Conservation (phyloP, 73 alveolate genomes). For the Paramecium caudatum region DNA sequence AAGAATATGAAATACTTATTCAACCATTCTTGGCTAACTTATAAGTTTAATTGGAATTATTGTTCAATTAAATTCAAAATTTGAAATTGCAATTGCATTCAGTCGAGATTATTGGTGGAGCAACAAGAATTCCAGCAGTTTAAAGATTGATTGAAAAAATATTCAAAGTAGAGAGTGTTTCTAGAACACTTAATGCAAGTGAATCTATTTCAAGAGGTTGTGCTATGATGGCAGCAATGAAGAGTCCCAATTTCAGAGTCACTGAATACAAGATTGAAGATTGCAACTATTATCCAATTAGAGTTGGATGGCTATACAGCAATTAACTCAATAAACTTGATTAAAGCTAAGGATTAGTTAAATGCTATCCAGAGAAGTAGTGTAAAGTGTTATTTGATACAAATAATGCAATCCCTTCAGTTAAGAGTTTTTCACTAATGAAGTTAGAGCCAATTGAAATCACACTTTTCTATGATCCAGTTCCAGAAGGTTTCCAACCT, state of each 20-base stretch:
- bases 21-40: constrained; percentile 47
- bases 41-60: not conserved
- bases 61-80: constrained; percentile 73
- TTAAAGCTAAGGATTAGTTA: constrained; percentile 77
- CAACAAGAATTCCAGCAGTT: constrained; percentile 96
- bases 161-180: constrained; percentile 89
- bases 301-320: constrained; percentile 87
- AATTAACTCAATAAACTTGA: constrained; percentile 22
- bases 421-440: constrained; percentile 81
- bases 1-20: constrained; percentile 90
- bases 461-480: constrained; percentile 78
- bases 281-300: constrained; percentile 87
- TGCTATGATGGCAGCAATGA: constrained; percentile 99
- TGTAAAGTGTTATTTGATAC: constrained; percentile 78
- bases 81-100: constrained; percentile 86
- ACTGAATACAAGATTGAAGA: constrained; percentile 90
- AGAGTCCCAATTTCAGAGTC: constrained; percentile 95
- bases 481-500: constrained; percentile 78
- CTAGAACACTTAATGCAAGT: constrained; percentile 96
- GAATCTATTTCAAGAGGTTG: constrained; percentile 99
- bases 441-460: constrained; percentile 85
- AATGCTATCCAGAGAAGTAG: constrained; percentile 68
- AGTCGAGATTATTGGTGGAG: constrained; percentile 98
- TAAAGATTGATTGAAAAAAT: constrained; percentile 89
- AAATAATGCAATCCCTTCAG: constrained; percentile 82